These are phyloP conservation scores for Sugiyamaella xylanicola DNA, from an alignment of 1,139 yeast genomes.

Conservation along the genomic window DNA sequence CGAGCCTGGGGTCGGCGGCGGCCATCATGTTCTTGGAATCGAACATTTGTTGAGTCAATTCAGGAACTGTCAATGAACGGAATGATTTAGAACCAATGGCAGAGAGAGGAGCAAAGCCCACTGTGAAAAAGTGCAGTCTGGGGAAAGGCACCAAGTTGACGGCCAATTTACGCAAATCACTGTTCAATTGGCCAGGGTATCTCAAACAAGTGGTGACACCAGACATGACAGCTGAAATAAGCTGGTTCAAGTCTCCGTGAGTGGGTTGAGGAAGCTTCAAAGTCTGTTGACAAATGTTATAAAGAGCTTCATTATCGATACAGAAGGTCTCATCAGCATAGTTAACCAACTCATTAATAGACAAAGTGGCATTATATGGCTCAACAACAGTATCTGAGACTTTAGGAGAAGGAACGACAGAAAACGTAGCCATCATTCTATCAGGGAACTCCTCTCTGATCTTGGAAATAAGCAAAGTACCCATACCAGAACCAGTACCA, in stretches of 20 bases:
- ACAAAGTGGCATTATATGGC: conserved; percentile 89
- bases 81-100: conserved; percentile 72
- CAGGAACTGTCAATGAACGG: conserved; percentile 84
- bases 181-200: conserved; percentile 92
- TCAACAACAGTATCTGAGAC: conserved; percentile 92
- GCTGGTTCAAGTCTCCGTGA: conserved; percentile 72
- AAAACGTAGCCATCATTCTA: conserved; percentile 94
- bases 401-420: conserved; percentile 89
- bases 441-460: conserved; percentile 89
- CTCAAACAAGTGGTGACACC: conserved; percentile 88
- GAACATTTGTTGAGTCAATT: conserved; percentile 89
- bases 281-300: conserved; percentile 84
- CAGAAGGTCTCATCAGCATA: conserved; percentile 91
- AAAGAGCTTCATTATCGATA: conserved; percentile 90
- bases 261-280: conserved; percentile 78
- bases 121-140: conserved; percentile 92
- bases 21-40: conserved; percentile 96
- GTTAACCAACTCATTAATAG: conserved; percentile 90
- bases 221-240: conserved; percentile 89
- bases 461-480: conserved; percentile 76
- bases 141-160: conserved; percentile 94
- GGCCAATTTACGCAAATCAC: conserved; percentile 87
- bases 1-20: conserved; percentile 87
- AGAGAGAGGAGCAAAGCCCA: conserved; percentile 89
- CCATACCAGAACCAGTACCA: conserved; percentile 97